Conservation (phyloP, 2,329 filamentous ascomycete species). For the Colletotrichum eremochloae region DNA sequence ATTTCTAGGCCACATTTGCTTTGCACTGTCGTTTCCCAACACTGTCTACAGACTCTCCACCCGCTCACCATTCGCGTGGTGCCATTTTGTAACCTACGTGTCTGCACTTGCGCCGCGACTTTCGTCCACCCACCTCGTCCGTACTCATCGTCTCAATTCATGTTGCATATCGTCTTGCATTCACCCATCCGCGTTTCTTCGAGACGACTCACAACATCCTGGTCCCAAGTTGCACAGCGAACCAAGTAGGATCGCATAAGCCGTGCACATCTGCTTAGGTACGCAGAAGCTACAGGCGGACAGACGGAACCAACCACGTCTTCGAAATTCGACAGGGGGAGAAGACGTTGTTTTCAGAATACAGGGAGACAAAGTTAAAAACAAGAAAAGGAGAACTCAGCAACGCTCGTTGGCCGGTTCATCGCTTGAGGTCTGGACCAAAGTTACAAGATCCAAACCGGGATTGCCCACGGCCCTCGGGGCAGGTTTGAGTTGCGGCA, state of each 20-base stretch:
- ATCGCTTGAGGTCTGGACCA: conserved; percentile 31
- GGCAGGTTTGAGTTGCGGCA: conserved; percentile 24
- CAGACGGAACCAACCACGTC: conserved; percentile 1
- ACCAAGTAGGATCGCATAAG: conserved; percentile 23
- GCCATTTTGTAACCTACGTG: conserved; percentile 6
- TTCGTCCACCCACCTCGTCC: conserved; percentile 11
- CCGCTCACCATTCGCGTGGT: background rate
- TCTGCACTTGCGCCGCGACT: conserved; percentile 10
- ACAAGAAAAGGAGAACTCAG: background rate
- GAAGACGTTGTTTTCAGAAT: background rate
- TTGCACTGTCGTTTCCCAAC: background rate
- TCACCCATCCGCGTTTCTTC: conserved; percentile 2
- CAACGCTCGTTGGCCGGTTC: conserved; percentile 25
- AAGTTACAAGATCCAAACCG: conserved; percentile 19
- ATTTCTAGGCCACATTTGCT: conserved; percentile 4
- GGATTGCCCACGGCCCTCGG: conserved; percentile 22
- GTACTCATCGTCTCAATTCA: conserved; percentile 4
- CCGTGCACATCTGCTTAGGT: conserved; percentile 33
- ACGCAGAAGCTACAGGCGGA: conserved; percentile 9
- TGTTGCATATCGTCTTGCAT: conserved; percentile 16
- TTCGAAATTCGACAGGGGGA: background rate
- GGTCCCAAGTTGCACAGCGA: conserved; percentile 33
- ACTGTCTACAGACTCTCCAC: background rate
- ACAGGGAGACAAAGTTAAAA: background rate
- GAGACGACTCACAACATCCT: conserved; percentile 8